Conservation (phyloP, 345 rosid genomes). For the Ceriops tagal region DNA sequence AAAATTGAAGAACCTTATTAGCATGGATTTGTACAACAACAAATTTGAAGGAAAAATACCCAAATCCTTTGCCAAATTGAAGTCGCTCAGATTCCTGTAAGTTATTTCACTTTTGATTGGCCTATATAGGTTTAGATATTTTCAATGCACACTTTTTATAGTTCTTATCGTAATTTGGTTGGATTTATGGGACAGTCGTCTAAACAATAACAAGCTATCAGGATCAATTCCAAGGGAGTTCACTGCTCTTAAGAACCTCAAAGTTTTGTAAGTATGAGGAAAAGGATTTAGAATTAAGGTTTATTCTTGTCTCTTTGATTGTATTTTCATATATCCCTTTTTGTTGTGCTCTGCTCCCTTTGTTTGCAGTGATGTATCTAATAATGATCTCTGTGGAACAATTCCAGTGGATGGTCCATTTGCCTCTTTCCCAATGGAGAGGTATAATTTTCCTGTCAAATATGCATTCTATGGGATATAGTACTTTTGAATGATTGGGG, state of each 20-base stretch:
- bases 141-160: background rate
- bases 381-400: constrained; percentile 66
- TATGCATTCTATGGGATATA: background rate
- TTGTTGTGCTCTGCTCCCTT: constrained; percentile 4
- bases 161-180: constrained; percentile 10
- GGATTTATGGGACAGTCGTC: constrained; percentile 39
- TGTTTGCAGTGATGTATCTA: constrained; percentile 57
- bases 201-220: constrained; percentile 58
- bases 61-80: constrained; percentile 51
- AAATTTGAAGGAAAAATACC: constrained; percentile 56
- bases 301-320: background rate
- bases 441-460: constrained; percentile 29
- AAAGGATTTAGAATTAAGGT: background rate
- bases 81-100: constrained; percentile 68
- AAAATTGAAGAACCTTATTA: constrained; percentile 48
- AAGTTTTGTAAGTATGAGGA: constrained; percentile 51
- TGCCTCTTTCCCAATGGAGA: constrained; percentile 45
- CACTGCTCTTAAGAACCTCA: constrained; percentile 48
- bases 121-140: background rate
- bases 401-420: constrained; percentile 75
- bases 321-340: background rate
- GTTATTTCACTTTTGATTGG: constrained; percentile 12
- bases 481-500: background rate
- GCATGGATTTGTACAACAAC: constrained; percentile 63
- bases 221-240: constrained; percentile 69